Evolutionary conservation across 352 stramenopile species (phyloP).

Genomic region (Pythium phragmitis): DNA sequence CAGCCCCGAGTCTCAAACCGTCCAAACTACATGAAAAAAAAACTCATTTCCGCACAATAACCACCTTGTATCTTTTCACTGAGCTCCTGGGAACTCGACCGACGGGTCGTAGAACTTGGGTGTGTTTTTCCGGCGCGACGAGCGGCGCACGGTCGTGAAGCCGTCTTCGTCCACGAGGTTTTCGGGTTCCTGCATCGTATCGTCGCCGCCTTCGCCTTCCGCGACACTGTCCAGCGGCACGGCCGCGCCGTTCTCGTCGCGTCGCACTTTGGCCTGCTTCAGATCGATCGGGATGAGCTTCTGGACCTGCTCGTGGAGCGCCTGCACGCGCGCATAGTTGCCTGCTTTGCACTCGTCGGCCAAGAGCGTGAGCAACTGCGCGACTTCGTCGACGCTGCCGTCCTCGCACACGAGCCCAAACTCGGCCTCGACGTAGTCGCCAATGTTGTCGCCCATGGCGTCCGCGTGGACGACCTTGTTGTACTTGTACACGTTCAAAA

Average conservation of each 20-base stretch:
- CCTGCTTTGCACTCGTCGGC: slow-evolving; percentile 79
- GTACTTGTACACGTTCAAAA: slow-evolving; percentile 81
- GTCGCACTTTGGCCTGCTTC: slow-evolving; percentile 66
- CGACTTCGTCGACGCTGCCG: slow-evolving; percentile 69
- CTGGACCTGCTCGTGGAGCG: slow-evolving; percentile 71
- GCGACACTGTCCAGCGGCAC: slow-evolving; percentile 7
- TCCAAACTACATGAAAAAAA: neutral
- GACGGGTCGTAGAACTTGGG: slow-evolving; percentile 79
- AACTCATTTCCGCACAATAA: neutral
- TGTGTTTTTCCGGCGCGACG: slow-evolving; percentile 50
- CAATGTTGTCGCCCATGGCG: slow-evolving; percentile 69
- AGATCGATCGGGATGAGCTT: slow-evolving; percentile 78
- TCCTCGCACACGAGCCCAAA: slow-evolving; percentile 82
- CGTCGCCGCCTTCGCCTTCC: neutral
- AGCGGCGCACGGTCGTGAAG: slow-evolving; percentile 76
- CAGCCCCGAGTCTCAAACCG: too few relatives aligned
- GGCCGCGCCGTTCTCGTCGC: slow-evolving; percentile 22
- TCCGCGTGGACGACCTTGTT: slow-evolving; percentile 68
- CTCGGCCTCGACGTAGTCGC: slow-evolving; percentile 69
- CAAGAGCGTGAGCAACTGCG: slow-evolving; percentile 59
- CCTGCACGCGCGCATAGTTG: slow-evolving; percentile 65
- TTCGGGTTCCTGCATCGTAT: slow-evolving; percentile 20
- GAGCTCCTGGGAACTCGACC: slow-evolving; percentile 72
- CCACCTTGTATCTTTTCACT: slow-evolving; percentile 34
- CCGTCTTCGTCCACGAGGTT: slow-evolving; percentile 70